Evolutionary conservation across 2,329 filamentous ascomycete species (phyloP).

Genomic region (Penicillium sp.): DNA sequence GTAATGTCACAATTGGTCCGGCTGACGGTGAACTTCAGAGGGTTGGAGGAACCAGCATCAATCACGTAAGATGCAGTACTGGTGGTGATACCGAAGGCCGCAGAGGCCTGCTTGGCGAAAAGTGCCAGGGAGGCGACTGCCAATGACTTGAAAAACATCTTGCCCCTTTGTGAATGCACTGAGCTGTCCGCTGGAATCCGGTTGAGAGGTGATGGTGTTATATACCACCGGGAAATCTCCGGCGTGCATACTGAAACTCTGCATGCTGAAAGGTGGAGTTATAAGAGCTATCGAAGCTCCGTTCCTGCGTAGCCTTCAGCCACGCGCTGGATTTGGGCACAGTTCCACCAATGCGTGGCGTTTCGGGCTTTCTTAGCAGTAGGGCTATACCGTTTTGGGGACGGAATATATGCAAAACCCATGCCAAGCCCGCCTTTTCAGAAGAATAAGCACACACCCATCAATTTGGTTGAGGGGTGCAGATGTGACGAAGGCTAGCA

Average conservation of each 20-base stretch:
- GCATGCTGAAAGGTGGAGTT: constrained; percentile 14
- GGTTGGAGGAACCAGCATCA: constrained; percentile 52
- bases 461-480: background rate
- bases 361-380: background rate
- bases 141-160: constrained; percentile 22
- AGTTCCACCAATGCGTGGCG: constrained; percentile 18
- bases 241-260: constrained; percentile 9
- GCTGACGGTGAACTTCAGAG: constrained; percentile 55
- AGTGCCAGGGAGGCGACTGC: constrained; percentile 21
- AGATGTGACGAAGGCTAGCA: background rate
- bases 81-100: constrained; percentile 32
- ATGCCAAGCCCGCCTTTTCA: background rate
- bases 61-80: constrained; percentile 41
- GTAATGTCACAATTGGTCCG: constrained; percentile 63
- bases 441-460: background rate
- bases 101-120: constrained; percentile 23
- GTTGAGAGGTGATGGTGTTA: background rate
- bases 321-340: background rate
- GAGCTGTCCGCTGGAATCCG: background rate
- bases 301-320: constrained; percentile 1
- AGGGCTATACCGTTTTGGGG: background rate
- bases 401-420: background rate
- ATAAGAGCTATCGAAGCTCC: background rate
- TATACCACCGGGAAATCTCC: background rate
- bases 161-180: background rate